phyloP scores from a whole-genome alignment of 1,284 basidiomycete species.

The Marasmius sp. region DNA sequence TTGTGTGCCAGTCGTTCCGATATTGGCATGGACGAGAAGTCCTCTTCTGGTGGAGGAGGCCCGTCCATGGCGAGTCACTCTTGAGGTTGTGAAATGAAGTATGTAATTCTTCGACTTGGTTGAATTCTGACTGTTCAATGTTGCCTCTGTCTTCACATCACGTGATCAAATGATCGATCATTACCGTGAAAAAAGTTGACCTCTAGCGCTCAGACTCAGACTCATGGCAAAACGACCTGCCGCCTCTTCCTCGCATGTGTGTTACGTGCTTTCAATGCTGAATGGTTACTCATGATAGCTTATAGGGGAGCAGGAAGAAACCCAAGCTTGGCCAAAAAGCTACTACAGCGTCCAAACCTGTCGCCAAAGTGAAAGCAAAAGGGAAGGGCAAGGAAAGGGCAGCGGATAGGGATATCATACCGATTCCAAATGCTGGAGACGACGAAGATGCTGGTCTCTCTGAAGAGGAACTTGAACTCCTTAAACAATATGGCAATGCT shows the following conservation, averaged over 20 bases:
- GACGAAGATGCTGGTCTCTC: conserved; percentile 54
- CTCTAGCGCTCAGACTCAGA: background rate
- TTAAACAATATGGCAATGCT: conserved; percentile 58
- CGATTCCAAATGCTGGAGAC: conserved; percentile 49
- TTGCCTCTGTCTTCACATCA: background rate
- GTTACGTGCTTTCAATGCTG: too few relatives aligned
- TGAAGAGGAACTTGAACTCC: conserved; percentile 60
- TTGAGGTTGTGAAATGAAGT: background rate
- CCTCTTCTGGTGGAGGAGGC: conserved; percentile 88
- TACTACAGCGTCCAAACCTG: conserved; percentile 12
- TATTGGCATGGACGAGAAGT: conserved; percentile 84
- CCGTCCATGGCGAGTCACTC: conserved; percentile 69
- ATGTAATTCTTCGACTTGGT: background rate
- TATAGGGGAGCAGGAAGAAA: background rate
- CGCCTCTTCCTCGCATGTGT: background rate
- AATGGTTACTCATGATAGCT: background rate
- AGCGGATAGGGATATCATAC: conserved; percentile 57
- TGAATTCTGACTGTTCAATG: background rate
- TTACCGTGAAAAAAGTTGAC: background rate
- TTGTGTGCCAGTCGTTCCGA: conserved; percentile 88
- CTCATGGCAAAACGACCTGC: background rate
- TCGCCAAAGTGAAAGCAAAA: conserved; percentile 29
- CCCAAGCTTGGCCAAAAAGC: background rate
- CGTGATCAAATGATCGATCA: background rate
- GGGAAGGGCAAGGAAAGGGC: conserved; percentile 59